Conservation (phyloP, 495 filamentous ascomycete genomes). For the Penicillium arizonense region DNA sequence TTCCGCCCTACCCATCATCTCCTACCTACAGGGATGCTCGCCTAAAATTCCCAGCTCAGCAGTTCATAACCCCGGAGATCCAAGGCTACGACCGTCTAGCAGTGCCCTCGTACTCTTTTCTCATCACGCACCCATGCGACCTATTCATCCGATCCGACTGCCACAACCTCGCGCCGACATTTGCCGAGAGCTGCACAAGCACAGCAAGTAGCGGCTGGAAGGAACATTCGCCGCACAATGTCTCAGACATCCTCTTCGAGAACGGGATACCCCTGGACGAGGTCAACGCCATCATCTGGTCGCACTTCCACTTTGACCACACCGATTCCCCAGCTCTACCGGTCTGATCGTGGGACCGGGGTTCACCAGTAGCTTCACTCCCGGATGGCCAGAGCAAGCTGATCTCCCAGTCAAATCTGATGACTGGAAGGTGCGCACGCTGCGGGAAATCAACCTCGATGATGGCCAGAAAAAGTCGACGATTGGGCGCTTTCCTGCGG, state of each 20-base stretch:
- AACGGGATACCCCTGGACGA: background rate
- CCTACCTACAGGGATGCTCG: background rate
- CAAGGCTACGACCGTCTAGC: background rate
- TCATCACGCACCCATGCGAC: background rate
- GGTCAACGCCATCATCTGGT: background rate
- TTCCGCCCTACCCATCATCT: background rate
- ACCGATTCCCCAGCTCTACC: background rate
- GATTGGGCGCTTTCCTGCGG: slow-evolving; percentile 1
- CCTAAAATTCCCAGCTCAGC: background rate
- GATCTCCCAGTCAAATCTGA: background rate
- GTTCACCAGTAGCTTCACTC: background rate
- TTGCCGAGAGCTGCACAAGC: background rate
- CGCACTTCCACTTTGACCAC: background rate
- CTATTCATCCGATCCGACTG: background rate
- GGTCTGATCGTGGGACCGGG: background rate
- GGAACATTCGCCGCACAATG: background rate
- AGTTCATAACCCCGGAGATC: background rate
- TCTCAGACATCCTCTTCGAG: background rate
- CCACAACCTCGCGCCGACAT: background rate
- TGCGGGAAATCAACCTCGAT: background rate
- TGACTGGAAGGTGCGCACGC: background rate
- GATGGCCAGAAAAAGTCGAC: background rate
- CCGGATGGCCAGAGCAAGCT: background rate
- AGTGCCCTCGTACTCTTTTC: background rate
- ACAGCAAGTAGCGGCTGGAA: background rate